Evolutionary conservation across 2,329 filamentous ascomycete species (phyloP).

Genomic region (Pseudopyricularia cyperi): DNA sequence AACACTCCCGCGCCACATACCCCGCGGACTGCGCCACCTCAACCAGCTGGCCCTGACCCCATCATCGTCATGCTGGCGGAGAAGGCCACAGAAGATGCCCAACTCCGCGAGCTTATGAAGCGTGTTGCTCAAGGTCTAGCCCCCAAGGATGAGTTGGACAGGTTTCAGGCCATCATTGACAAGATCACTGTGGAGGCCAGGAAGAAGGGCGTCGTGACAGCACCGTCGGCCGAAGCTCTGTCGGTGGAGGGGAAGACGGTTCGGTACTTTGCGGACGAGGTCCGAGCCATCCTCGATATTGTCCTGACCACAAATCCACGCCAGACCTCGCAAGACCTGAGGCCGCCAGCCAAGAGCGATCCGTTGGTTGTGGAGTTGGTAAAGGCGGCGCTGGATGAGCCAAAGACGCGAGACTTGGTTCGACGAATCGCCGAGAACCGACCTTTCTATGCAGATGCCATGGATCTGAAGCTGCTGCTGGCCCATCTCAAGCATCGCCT

Average conservation of each 20-base stretch:
- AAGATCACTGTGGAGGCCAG: conserved; percentile 54
- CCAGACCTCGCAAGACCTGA: conserved; percentile 38
- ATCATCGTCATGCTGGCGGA: conserved; percentile 72
- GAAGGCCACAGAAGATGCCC: conserved; percentile 57
- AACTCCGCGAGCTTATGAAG: conserved; percentile 70
- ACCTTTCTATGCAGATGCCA: conserved; percentile 36
- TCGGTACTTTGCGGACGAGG: conserved; percentile 47
- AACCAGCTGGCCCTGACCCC: conserved; percentile 40
- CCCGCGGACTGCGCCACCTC: neutral
- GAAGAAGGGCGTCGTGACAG: conserved; percentile 34
- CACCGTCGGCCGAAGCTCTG: conserved; percentile 40
- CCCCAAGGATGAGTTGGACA: conserved; percentile 54
- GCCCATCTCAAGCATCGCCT: conserved; percentile 33
- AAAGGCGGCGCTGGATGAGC: conserved; percentile 42
- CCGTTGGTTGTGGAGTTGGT: conserved; percentile 42
- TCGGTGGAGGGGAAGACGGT: conserved; percentile 42
- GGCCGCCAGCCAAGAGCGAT: conserved; percentile 40
- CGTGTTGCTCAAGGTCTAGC: conserved; percentile 67
- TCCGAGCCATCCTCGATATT: conserved; percentile 43
- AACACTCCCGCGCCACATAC: conserved; percentile 15
- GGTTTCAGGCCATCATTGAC: conserved; percentile 72
- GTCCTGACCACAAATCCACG: conserved; percentile 44
- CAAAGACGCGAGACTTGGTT: conserved; percentile 34
- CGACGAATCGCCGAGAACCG: conserved; percentile 38
- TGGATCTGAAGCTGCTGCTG: conserved; percentile 38